Evolutionary conservation across 306 rosid species (phyloP).

Genomic region (Dalbergia oliveri): DNA sequence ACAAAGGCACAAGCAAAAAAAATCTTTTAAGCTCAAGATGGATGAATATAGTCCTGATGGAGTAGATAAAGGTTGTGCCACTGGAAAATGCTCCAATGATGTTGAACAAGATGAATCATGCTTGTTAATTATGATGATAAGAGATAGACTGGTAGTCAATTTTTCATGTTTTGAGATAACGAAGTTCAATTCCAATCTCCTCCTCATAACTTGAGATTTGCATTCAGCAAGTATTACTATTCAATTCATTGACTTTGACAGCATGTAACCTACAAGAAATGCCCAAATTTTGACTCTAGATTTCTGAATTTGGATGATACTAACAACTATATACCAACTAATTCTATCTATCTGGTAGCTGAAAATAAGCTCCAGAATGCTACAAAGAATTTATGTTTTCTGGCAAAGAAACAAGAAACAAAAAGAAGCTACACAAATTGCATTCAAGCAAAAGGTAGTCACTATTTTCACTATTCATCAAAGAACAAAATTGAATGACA

Average conservation of each 20-base stretch:
- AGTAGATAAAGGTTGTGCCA: too few species aligned
- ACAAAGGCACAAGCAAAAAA: slow-evolving; percentile 45
- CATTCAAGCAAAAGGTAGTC: neutral
- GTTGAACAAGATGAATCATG: neutral
- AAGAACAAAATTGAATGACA: neutral
- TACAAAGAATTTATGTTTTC: too few species aligned
- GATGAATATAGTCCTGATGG: slow-evolving; percentile 19
- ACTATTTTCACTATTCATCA: neutral
- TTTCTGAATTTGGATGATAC: neutral
- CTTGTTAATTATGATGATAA: neutral
- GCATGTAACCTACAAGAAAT: neutral
- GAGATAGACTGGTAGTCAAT: neutral
- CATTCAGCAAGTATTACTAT: neutral
- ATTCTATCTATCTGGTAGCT: neutral
- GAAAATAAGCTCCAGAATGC: neutral
- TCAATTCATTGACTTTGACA: neutral
- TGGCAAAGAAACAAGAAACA: slow-evolving; percentile 6
- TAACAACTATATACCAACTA: neutral
- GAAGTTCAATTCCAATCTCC: too few species aligned
- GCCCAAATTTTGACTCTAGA: neutral
- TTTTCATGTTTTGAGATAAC: too few species aligned
- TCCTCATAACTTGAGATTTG: neutral
- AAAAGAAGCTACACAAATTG: neutral
- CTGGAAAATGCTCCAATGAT: too few species aligned
- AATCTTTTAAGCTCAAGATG: slow-evolving; percentile 39